Conservation (phyloP, 2,329 filamentous ascomycete species). For the Fusarium illudens region DNA sequence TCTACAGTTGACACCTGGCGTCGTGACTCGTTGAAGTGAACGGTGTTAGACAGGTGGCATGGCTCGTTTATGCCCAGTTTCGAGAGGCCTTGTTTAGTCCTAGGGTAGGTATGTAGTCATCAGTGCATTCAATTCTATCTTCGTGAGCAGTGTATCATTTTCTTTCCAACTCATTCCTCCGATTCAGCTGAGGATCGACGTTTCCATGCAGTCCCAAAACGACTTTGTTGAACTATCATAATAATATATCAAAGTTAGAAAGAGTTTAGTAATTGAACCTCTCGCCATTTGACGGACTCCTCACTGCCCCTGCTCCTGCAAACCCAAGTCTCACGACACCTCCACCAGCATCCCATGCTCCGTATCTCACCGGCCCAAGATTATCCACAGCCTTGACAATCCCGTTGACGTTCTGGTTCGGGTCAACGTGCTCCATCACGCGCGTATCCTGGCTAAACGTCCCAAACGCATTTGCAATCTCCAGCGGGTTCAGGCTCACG, state of each 20-base stretch:
- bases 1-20: no score
- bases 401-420: slow-evolving; percentile 25
- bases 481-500: slow-evolving; percentile 34
- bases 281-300: slow-evolving; percentile 30
- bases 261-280: slow-evolving; percentile 28
- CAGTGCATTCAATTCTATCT: no score
- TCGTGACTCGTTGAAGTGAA: no score
- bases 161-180: no score
- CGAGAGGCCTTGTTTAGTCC: no score
- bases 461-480: slow-evolving; percentile 37
- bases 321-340: slow-evolving; percentile 32
- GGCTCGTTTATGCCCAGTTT: no score
- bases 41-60: no score
- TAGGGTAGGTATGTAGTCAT: no score
- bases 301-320: slow-evolving; percentile 22
- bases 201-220: no score
- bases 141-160: no score
- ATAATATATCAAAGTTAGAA: neutral
- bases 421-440: slow-evolving; percentile 29
- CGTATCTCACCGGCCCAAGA: slow-evolving; percentile 29
- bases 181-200: no score
- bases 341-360: slow-evolving; percentile 34
- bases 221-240: no score
- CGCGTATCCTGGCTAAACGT: slow-evolving; percentile 24
- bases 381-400: slow-evolving; percentile 25